phyloP scores from a whole-genome alignment of 2,329 filamentous ascomycete genomes.

The Monosporascus sp. region DNA sequence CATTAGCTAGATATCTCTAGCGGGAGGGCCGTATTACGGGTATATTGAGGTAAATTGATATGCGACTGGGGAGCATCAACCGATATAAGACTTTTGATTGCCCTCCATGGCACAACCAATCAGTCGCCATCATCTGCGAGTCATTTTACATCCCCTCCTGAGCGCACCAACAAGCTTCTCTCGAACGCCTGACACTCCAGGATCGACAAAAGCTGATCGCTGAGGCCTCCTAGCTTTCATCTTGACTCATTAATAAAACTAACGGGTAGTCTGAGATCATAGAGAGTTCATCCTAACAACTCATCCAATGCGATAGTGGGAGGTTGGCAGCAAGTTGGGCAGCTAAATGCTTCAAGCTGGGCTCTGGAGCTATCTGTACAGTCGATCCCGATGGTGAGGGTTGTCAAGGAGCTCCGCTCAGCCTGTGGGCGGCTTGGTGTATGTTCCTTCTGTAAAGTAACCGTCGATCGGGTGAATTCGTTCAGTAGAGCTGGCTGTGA shows the following conservation, averaged over 20 bases:
- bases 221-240: background rate
- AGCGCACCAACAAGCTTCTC: background rate
- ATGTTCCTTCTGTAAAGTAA: too few relatives aligned
- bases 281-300: background rate
- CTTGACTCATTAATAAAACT: background rate
- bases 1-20: too few relatives aligned
- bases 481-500: too few relatives aligned
- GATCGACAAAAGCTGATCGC: background rate
- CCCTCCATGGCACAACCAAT: too few relatives aligned
- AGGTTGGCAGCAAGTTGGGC: background rate
- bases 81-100: background rate
- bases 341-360: background rate
- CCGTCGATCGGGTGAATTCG: too few relatives aligned
- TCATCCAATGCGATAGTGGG: background rate
- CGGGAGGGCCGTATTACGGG: too few relatives aligned
- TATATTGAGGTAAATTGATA: too few relatives aligned
- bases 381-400: background rate
- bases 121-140: background rate
- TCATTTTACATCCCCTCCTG: background rate
- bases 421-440: too few relatives aligned
- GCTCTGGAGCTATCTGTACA: background rate
- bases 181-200: background rate
- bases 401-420: too few relatives aligned
- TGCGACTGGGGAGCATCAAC: too few relatives aligned
- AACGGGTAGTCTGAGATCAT: background rate